Base-by-base conservation (phyloP, 768 basidiomycete genomes). In the Pleurotus tuoliensis region DNA sequence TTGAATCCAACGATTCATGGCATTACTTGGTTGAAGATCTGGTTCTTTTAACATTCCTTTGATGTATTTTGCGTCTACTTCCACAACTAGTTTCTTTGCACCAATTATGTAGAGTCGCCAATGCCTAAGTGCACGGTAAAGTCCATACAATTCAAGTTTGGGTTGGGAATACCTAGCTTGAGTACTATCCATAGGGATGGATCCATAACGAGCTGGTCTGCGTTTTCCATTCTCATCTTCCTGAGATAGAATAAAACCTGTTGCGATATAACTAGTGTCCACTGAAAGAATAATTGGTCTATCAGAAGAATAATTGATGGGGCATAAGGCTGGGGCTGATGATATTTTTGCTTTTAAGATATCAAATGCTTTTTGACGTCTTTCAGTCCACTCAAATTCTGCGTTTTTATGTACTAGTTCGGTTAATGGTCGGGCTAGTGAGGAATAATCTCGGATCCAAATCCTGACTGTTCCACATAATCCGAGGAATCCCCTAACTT, bases 111-210 rank as follows among this genome's bases (percentile, higher is more conserved):
- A 62, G 0, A 64, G 16, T 0, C 61, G 24, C 27, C 63, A 63
- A n/a, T 59, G 58, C n/a, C 63, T 39, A 4, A 75, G 47, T 2
- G 67, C 62, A 0, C 68, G 60, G 46, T 58, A 73, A 0, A 72
- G 40, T 0, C 74, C 67, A 47, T 69, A 75, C 0, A 73, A 58
- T 59, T 74, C 73, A 0, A 72, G 44, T 40, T 75, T 74, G 0
- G 68, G 62, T 44, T 74, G 71, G 5, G 68, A 71, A 58, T 70
- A 73, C 12, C 60, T 46, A 3, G 60, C 38, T 56, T 72, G 63
- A 1, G 45, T 39, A 1, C 69, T 16, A 58, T 69, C 71, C 24
- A 68, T 50, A 0, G 68, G 59, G 15, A 74, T 48, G 0, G 71
- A 75, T 0, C 70, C 68, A 58, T 65, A 74, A 1, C 61, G 41